These are phyloP conservation scores for Ascochyta fabae DNA, from an alignment of 2,329 filamentous ascomycete species.

Conservation along the genomic window DNA sequence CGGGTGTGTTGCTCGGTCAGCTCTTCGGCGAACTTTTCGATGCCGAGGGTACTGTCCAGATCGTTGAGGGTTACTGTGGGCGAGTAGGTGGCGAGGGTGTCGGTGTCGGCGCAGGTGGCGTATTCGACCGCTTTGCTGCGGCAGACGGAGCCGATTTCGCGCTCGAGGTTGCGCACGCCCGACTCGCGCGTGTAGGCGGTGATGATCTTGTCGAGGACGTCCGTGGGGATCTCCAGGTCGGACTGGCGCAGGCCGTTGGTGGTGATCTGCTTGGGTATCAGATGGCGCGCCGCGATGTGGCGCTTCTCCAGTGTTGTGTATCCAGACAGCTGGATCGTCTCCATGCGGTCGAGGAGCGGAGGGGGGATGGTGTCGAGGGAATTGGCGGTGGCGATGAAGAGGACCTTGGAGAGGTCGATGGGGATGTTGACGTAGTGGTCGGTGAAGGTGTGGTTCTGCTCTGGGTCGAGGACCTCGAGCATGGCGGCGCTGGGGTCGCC, in stretches of 20 bases:
- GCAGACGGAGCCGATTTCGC: constrained; percentile 93
- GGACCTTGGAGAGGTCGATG: constrained; percentile 92
- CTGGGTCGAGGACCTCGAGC: constrained; percentile 96
- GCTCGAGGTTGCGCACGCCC: constrained; percentile 93
- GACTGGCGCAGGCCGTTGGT: constrained; percentile 82
- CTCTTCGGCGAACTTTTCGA: constrained; percentile 93
- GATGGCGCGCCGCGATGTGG: constrained; percentile 88
- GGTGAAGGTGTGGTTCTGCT: constrained; percentile 93
- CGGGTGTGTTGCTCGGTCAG: constrained; percentile 83
- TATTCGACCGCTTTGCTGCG: constrained; percentile 86
- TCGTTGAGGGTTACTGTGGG: constrained; percentile 77
- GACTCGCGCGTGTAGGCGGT: constrained; percentile 96
- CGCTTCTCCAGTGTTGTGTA: constrained; percentile 98
- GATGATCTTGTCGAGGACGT: constrained; percentile 93
- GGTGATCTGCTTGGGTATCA: constrained; percentile 95
- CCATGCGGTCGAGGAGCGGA: constrained; percentile 95
- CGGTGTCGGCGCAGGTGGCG: constrained; percentile 83
- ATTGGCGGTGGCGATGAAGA: constrained; percentile 98
- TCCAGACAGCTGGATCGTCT: constrained; percentile 89
- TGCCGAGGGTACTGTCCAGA: constrained; percentile 87
- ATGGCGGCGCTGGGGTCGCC: constrained; percentile 96
- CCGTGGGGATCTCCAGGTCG: constrained; percentile 77
- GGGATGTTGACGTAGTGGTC: constrained; percentile 97
- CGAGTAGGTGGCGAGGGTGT: constrained; percentile 69
- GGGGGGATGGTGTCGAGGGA: constrained; percentile 91